These are phyloP conservation scores for Dendrobium huoshanense DNA, from an alignment of 106 monocot species.

Conservation along the genomic window DNA sequence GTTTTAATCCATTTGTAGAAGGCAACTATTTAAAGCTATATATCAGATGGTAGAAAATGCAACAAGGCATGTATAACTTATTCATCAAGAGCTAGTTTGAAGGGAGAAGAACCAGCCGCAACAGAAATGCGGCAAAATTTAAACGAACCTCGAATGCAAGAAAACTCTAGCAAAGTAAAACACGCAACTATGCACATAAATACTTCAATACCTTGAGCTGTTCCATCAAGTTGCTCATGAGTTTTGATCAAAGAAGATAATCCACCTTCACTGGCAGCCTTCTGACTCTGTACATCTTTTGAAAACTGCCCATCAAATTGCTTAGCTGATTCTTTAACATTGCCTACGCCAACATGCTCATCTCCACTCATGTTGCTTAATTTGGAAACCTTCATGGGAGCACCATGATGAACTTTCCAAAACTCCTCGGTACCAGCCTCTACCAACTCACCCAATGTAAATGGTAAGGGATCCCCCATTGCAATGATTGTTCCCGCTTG, in stretches of 20 bases:
- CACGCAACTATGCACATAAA: neutral
- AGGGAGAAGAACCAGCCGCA: neutral
- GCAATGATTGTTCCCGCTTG: slow-evolving; percentile 70
- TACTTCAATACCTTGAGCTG: slow-evolving; percentile 23
- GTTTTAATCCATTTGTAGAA: no score
- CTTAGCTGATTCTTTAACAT: no score
- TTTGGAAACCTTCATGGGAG: slow-evolving; percentile 12
- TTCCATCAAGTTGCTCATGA: slow-evolving; percentile 6
- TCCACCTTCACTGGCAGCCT: slow-evolving; percentile 14
- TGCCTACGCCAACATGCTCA: neutral
- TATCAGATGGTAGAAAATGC: neutral
- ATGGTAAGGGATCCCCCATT: slow-evolving; percentile 84
- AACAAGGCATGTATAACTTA: neutral
- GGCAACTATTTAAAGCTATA: no score
- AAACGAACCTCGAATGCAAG: neutral
- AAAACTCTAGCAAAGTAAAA: slow-evolving; percentile 1
- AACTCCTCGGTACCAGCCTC: slow-evolving; percentile 65
- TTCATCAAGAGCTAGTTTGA: neutral
- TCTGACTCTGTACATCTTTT: slow-evolving; percentile 10
- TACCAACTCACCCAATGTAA: slow-evolving; percentile 46
- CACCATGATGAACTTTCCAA: slow-evolving; percentile 35
- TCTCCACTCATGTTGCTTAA: slow-evolving; percentile 8
- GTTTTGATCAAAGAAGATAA: slow-evolving; percentile 7
- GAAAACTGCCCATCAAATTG: slow-evolving; percentile 2
- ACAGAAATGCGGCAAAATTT: neutral